Evolutionary conservation across 345 rosid species (phyloP).

Genomic region (Acer saccharum): DNA sequence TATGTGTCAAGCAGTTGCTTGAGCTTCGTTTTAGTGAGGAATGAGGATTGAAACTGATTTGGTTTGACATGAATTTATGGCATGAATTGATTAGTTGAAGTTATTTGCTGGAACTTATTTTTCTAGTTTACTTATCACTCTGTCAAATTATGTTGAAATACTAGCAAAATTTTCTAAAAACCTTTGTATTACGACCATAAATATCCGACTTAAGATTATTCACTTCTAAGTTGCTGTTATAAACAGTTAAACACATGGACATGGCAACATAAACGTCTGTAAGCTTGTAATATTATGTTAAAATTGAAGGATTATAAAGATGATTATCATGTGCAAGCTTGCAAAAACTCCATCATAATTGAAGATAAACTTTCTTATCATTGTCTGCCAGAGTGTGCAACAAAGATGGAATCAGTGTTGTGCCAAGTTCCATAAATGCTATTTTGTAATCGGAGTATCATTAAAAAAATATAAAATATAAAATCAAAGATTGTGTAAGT

Average conservation of each 20-base stretch:
- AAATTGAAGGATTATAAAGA: neutral
- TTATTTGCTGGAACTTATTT: neutral
- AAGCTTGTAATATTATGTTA: neutral
- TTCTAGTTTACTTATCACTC: neutral
- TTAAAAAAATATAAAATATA: neutral
- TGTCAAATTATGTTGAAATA: neutral
- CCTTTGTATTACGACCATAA: neutral
- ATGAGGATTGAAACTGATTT: neutral
- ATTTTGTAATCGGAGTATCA: too few relatives aligned
- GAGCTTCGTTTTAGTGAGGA: neutral
- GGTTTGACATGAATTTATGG: slow-evolving; percentile 1
- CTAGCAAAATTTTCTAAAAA: neutral
- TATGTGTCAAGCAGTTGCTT: slow-evolving; percentile 31
- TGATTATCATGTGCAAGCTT: neutral
- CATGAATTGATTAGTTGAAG: neutral
- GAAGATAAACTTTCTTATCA: neutral
- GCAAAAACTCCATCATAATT: neutral
- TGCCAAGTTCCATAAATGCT: neutral
- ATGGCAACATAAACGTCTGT: neutral
- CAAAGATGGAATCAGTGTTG: neutral
- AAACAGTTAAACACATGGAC: neutral
- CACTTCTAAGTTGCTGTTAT: neutral
- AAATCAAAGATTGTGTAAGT: neutral
- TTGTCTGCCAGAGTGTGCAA: neutral
- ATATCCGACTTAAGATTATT: neutral